Conservation (phyloP, 2,329 filamentous ascomycete genomes). For the Fusarium siculi region DNA sequence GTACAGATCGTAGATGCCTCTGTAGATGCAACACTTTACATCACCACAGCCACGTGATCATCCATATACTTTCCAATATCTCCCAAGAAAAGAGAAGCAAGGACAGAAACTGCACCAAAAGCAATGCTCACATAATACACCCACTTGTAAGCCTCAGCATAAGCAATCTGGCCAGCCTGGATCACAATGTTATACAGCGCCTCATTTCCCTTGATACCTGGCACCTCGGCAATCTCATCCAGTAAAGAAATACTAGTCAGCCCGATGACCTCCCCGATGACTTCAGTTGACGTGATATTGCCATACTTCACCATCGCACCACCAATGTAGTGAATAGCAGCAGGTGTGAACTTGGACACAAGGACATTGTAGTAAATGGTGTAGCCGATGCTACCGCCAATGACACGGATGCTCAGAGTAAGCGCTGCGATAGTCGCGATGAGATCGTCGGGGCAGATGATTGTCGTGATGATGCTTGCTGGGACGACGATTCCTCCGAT, state of each 20-base stretch:
- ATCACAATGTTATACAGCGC: not conserved
- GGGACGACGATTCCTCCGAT: not conserved
- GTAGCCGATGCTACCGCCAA: not conserved
- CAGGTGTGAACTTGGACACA: not conserved
- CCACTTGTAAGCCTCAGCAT: constrained; percentile 4
- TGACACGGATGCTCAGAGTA: not conserved
- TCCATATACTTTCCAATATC: not conserved
- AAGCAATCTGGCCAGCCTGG: not conserved
- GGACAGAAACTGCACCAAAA: not conserved
- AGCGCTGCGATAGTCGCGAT: not conserved
- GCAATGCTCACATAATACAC: constrained; percentile 3
- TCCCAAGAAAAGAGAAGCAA: not conserved
- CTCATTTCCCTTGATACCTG: not conserved
- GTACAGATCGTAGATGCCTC: not conserved
- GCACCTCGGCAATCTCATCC: not conserved
- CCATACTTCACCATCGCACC: not conserved
- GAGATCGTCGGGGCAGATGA: not conserved
- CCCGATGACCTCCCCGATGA: not conserved
- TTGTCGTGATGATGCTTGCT: not conserved
- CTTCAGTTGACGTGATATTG: not conserved
- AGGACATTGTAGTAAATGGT: not conserved
- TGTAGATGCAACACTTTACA: not conserved
- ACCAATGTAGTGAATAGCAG: not conserved
- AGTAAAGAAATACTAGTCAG: not conserved
- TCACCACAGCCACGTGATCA: not conserved